Evolutionary conservation across 441 rosid genomes (phyloP).

Genomic region (Populus hybrid): DNA sequence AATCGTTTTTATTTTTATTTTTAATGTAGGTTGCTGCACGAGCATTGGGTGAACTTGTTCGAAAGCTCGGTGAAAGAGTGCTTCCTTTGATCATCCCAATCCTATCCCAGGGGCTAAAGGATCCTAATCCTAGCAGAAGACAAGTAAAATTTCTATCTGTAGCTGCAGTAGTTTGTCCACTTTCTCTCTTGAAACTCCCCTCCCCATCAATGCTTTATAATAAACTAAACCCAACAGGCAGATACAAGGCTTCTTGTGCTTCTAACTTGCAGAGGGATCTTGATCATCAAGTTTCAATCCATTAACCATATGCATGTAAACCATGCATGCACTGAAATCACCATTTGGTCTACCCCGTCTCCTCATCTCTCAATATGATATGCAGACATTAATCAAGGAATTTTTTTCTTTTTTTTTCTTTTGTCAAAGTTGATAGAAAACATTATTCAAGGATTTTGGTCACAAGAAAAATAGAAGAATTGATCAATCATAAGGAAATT

Average conservation of each 20-base stretch:
- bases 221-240: not conserved
- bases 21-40: slow-evolving; percentile 85
- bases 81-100: slow-evolving; percentile 98
- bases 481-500: not conserved
- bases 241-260: not conserved
- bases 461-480: not conserved
- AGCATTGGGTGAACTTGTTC: slow-evolving; percentile 96
- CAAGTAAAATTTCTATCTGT: slow-evolving; percentile 50
- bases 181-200: not conserved
- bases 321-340: not conserved
- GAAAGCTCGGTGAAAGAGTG: slow-evolving; percentile 99
- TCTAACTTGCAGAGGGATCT: not conserved
- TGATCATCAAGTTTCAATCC: not conserved
- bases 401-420: no score
- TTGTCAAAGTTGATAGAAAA: no score
- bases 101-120: slow-evolving; percentile 78
- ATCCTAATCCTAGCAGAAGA: slow-evolving; percentile 85
- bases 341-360: not conserved
- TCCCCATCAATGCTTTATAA: not conserved
- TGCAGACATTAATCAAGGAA: not conserved
- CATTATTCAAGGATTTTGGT: not conserved
- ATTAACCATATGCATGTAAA: no score
- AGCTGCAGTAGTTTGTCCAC: not conserved
- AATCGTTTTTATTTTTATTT: not conserved
- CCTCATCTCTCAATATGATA: not conserved